These are phyloP conservation scores for Fusarium mexicanum DNA, from an alignment of 2,329 filamentous ascomycete genomes.

Conservation along the genomic window DNA sequence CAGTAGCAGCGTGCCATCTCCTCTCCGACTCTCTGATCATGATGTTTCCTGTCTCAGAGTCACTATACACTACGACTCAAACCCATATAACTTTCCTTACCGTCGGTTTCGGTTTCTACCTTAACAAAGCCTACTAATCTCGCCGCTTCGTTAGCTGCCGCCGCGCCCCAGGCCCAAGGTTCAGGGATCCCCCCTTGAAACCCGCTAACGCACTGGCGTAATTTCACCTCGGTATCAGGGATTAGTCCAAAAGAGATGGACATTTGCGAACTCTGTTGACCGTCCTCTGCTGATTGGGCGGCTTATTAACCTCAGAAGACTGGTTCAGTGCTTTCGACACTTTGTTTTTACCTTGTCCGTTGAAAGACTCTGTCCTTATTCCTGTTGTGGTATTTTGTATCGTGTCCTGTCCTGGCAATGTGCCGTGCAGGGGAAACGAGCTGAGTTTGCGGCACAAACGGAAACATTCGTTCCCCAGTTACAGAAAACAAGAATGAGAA, in stretches of 20 bases:
- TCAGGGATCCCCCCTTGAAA: slow-evolving; percentile 61
- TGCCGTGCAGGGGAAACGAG: slow-evolving; percentile 21
- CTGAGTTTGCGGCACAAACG: slow-evolving; percentile 19
- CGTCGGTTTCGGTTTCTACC: slow-evolving; percentile 27
- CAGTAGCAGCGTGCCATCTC: neutral
- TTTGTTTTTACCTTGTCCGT: slow-evolving; percentile 21
- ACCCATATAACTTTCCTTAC: slow-evolving; percentile 2
- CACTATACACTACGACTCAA: neutral
- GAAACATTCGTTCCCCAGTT: slow-evolving; percentile 34
- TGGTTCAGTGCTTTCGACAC: slow-evolving; percentile 10
- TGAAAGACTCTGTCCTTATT: slow-evolving; percentile 1
- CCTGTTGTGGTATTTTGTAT: slow-evolving; percentile 9
- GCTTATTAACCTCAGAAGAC: slow-evolving; percentile 14
- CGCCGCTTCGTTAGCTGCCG: slow-evolving; percentile 39
- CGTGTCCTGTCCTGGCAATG: slow-evolving; percentile 4
- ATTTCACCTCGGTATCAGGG: slow-evolving; percentile 61
- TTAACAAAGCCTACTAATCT: slow-evolving; percentile 26
- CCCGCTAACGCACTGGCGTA: slow-evolving; percentile 59
- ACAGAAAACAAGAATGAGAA: slow-evolving; percentile 12
- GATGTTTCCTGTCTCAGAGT: neutral
- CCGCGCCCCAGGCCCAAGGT: slow-evolving; percentile 33
- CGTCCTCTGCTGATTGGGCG: slow-evolving; percentile 24
- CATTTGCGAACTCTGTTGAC: slow-evolving; percentile 18
- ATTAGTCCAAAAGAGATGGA: slow-evolving; percentile 40
- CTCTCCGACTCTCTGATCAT: neutral